Evolutionary conservation across 164 flowering plant species (phyloP), one percentile per base, ranked within the genome.

Genomic region (Magnolia officinalis): DNA sequence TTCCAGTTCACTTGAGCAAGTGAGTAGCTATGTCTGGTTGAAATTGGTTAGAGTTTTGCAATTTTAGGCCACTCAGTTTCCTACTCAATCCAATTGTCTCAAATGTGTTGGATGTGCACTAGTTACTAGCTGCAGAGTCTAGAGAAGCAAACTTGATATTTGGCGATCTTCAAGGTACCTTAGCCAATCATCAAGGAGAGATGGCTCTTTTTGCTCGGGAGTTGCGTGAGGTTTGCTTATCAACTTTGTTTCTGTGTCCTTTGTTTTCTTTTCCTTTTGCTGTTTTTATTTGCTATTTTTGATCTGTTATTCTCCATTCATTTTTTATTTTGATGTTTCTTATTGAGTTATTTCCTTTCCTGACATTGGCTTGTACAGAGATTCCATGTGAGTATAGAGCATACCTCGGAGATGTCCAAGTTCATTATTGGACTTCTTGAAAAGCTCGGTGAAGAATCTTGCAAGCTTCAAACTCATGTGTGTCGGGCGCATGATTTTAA

Each of bases 111-210:
- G 55, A 16, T 68, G 20, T 74, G 55, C 74, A 72, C 65, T 76
- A 96, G 99, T 86, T 91, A 78, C 83, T 96, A 49, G 85, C 74
- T 50, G 80, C 83, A 3, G 89, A 87, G 78, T 83, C 83, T 52
- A 78, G 52, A 72, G 88, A 88, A 82, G 87, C 90, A 50, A 84
- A 86, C 74, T 79, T 88, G 0, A 81, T 94, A 72, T 90, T 91
- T 82, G 88, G 86, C 75, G 90, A 89, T 80, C 93, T 96, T 84
- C 95, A 91, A 74, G 75, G 81, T 72, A 74, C 81, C 65, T 80
- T 96, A 69, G 85, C 90, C 72, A 80, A 84, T 77, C 97, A 94
- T 45, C 97, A 90, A 80, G 91, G 90, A 55, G 99, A 94, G 85
- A 88, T 92, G 87, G 92, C 93, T 51, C 72, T 76, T 61, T 94